phyloP scores from a whole-genome alignment of 2,329 filamentous ascomycete species.

The Diplodia seriata region DNA sequence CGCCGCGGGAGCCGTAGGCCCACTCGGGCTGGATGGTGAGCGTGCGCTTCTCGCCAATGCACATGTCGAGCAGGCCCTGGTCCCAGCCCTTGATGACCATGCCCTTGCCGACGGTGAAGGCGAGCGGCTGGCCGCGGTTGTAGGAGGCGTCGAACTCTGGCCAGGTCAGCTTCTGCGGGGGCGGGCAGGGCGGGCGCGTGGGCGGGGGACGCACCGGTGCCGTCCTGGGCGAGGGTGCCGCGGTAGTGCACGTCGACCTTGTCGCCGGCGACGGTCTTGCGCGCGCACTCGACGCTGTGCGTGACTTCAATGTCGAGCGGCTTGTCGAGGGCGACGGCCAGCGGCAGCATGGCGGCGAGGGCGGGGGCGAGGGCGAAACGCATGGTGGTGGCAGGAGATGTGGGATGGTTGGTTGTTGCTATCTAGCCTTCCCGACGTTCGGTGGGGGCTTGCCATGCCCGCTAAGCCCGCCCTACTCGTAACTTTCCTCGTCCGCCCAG shows the following conservation, averaged over 20 bases:
- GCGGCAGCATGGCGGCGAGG: conserved; percentile 26
- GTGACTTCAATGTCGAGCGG: conserved; percentile 53
- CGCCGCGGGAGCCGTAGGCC: conserved; percentile 77
- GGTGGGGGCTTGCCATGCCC: too few relatives aligned
- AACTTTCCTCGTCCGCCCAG: too few relatives aligned
- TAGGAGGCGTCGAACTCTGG: conserved; percentile 78
- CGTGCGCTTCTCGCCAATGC: conserved; percentile 87
- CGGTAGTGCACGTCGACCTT: conserved; percentile 57
- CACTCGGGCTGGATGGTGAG: conserved; percentile 87
- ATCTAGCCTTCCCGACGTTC: too few relatives aligned
- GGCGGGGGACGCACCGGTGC: conserved; percentile 52
- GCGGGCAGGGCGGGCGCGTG: not conserved
- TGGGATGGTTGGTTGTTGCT: not conserved
- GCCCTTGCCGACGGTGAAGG: conserved; percentile 78
- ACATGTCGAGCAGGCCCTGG: conserved; percentile 88
- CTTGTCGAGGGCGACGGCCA: conserved; percentile 31
- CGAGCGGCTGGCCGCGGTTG: conserved; percentile 76
- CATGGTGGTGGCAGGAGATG: conserved; percentile 8
- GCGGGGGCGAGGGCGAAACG: conserved; percentile 22
- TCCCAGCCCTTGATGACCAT: conserved; percentile 97
- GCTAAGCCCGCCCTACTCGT: too few relatives aligned
- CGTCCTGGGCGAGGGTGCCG: conserved; percentile 61
- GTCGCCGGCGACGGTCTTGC: conserved; percentile 56
- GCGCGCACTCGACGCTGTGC: conserved; percentile 50
- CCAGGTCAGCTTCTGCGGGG: conserved; percentile 5